Evolutionary conservation across 2,329 filamentous ascomycete species (phyloP), one percentile per base, ranked within the genome.

Genomic region (Diplodia corticola): DNA sequence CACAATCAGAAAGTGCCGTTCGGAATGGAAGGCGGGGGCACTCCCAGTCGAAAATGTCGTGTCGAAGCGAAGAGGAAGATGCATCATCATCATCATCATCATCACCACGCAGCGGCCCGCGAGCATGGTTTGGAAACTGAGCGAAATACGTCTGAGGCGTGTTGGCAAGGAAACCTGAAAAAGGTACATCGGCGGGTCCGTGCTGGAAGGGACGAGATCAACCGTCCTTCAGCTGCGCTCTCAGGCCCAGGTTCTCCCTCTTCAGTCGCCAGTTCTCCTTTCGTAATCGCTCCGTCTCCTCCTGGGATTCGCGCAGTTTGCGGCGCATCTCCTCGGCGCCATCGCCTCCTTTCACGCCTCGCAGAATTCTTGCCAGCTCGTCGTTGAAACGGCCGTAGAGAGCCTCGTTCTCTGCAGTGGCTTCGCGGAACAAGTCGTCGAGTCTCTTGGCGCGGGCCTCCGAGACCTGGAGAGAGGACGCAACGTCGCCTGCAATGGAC

Each of bases 341-440:
- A 49, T 92, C 90, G 57, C 90, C 89, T 4, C 87, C 86, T 48
- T 89, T 91, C 76, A 88, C 90, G 12, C 46, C 30, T 5, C 57
- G 53, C 50, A 93, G 84, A 68, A 97, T 91, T 80, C 91, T 92
- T 71, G 87, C 90, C 55, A 98, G 81, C 79, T 97, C 94, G n/a
- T 88, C 86, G 73, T 97, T 97, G 82, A 97, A 97, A 68, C 89
- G 89, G 70, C 94, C 91, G 77, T 97, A 97, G 65, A 98, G 83
- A 33, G 94, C 86, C 79, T 97, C 93, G 72, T 97, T 98, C 81
- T 98, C 94, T 0, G 92, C 91, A 71, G 89, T 92, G 17, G 89
- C 87, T 74, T 97, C 92, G 70, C 92, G 91, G 80, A 96, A 96
- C 61, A 97, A 81, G 78, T 96, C 91, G 75, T 97, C 93, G 63